These are phyloP conservation scores for Acrocalymma vagum DNA, from an alignment of 2,329 filamentous ascomycete genomes.

Conservation along the genomic window DNA sequence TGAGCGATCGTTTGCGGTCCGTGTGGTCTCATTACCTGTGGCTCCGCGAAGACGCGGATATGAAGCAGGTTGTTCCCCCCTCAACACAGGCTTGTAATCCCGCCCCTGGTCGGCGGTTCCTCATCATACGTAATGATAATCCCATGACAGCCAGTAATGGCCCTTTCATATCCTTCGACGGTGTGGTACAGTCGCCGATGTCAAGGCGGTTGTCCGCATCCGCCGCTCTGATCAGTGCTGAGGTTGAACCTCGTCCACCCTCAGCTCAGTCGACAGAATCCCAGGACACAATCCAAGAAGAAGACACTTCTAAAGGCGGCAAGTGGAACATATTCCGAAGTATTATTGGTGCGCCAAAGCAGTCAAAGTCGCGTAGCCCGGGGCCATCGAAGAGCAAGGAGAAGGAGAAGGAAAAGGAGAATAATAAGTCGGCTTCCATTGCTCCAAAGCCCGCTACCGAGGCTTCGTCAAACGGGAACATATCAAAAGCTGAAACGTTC, in stretches of 20 bases:
- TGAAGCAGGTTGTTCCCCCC: constrained; percentile 64
- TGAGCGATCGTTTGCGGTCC: constrained; percentile 73
- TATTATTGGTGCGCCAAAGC: constrained; percentile 62
- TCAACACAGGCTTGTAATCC: constrained; percentile 85
- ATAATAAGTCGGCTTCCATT: constrained; percentile 12
- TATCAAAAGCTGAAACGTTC: constrained; percentile 15
- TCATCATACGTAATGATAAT: constrained; percentile 86
- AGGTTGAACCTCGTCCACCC: constrained; percentile 36
- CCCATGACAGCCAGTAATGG: constrained; percentile 60
- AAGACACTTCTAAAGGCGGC: constrained; percentile 59
- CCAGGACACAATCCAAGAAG: constrained; percentile 43
- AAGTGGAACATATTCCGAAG: constrained; percentile 70
- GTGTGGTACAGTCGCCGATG: constrained; percentile 56
- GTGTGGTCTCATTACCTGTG: constrained; percentile 84
- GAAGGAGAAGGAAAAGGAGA: constrained; percentile 33
- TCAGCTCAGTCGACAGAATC: constrained; percentile 41
- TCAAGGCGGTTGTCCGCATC: constrained; percentile 40
- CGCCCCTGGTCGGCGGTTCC: constrained; percentile 82
- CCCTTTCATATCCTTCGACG: constrained; percentile 71
- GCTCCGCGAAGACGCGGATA: constrained; percentile 73
- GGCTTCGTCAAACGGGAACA: constrained; percentile 10
- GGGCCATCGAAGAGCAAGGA: constrained; percentile 24
- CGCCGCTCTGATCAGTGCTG: constrained; percentile 25
- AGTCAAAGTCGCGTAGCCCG: constrained; percentile 50
- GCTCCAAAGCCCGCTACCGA: constrained; percentile 16